A percentile compares a stretch with the other conserved stretches of the same genome.
These are phyloP conservation scores for Hypoxylon sp. DNA, from an alignment of 2,329 filamentous ascomycete species.

Conservation along the genomic window DNA sequence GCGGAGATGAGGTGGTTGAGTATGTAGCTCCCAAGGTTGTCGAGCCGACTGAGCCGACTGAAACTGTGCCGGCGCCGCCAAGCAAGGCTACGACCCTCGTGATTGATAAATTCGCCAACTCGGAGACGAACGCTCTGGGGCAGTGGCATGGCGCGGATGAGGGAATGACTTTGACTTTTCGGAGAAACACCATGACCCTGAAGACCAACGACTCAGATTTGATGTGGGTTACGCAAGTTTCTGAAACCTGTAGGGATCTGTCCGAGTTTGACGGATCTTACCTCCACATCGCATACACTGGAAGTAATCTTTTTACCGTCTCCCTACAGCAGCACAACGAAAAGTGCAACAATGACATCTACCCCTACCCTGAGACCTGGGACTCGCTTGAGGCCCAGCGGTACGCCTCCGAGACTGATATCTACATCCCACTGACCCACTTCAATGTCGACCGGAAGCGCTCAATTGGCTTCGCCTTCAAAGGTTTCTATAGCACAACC, in stretches of 20 bases:
- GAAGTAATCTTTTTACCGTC: constrained; percentile 74
- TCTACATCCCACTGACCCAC: constrained; percentile 77
- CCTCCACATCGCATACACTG: constrained; percentile 75
- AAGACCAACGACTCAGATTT: constrained; percentile 73
- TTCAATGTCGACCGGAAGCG: constrained; percentile 73
- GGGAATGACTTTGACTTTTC: constrained; percentile 67
- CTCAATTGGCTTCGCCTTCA: constrained; percentile 72
- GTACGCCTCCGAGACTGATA: constrained; percentile 68
- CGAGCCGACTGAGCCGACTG: constrained; percentile 60
- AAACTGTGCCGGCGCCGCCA: constrained; percentile 65
- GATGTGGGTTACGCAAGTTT: constrained; percentile 72
- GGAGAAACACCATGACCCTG: constrained; percentile 68
- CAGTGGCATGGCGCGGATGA: constrained; percentile 79
- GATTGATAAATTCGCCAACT: constrained; percentile 72
- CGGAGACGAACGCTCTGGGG: constrained; percentile 70
- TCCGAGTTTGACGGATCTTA: constrained; percentile 69
- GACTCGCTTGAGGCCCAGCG: constrained; percentile 76
- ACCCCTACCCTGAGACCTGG: constrained; percentile 76
- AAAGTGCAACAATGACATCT: constrained; percentile 67
- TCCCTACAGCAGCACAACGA: constrained; percentile 77
- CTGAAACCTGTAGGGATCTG: constrained; percentile 69
- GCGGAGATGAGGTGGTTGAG: constrained; percentile 65
- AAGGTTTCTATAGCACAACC: constrained; percentile 73
- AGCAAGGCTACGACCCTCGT: constrained; percentile 66
- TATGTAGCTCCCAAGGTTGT: constrained; percentile 63